A percentile compares a stretch with the other conserved stretches of the same genome.
These are phyloP conservation scores for Colletotrichum sp. DNA, from an alignment of 2,329 filamentous ascomycete genomes.

Conservation along the genomic window DNA sequence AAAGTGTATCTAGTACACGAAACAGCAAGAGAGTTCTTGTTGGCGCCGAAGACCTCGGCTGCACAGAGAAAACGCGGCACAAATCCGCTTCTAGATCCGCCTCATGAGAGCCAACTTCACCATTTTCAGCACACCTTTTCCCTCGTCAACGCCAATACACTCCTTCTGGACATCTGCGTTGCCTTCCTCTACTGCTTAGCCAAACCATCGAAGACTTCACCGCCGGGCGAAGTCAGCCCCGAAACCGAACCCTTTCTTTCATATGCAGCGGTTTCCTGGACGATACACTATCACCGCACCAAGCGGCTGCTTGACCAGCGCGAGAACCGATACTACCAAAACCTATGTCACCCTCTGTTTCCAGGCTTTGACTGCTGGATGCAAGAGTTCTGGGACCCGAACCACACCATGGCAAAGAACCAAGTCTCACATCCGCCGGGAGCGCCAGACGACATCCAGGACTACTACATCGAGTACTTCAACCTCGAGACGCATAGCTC, in stretches of 20 bases:
- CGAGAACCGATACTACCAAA: neutral
- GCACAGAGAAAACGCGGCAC: neutral
- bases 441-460: neutral
- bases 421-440: neutral
- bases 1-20: slow-evolving; percentile 27
- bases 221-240: neutral
- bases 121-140: neutral
- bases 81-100: too few species aligned
- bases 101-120: neutral
- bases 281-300: neutral
- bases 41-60: neutral
- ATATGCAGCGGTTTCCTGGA: neutral
- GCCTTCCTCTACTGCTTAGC: neutral
- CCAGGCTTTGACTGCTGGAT: neutral
- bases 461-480: neutral
- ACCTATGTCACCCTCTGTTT: slow-evolving; percentile 7
- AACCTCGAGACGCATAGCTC: neutral
- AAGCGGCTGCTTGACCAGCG: neutral
- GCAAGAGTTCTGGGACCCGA: neutral
- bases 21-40: slow-evolving; percentile 27
- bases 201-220: neutral
- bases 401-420: neutral
- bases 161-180: neutral
- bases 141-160: neutral
- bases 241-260: neutral